Base-by-base conservation (phyloP, 345 rosid genomes). In the Gossypium mustelinum region DNA sequence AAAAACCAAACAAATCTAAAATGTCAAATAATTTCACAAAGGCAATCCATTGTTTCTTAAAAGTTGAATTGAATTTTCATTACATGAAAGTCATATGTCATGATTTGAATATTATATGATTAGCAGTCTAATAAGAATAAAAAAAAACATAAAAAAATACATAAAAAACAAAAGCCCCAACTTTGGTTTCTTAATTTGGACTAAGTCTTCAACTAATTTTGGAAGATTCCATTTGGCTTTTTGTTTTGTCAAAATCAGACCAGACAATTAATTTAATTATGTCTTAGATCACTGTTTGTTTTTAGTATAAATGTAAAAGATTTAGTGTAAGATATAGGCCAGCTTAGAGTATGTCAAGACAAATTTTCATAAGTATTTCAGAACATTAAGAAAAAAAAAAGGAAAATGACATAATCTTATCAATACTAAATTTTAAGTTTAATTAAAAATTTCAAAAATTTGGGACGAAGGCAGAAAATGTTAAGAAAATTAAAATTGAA, bases 161-260 rank as follows among this genome's bases (percentile, higher is more conserved):
- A 29, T 29, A 12, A 3, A 11, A 16, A 0, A 52, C 7, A 67
- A 66, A 69, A 51, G 10, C 73, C 24, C 13, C 13, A 18, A 18
- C 4, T 47, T 34, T 61, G 67, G 56, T 73, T 14, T 47, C 14
- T 16, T 43, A 25, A 45, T 2, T 29, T 48, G 39, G 74, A 71
- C 60, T 0, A 27, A 14, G 56, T 51, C 56, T 13, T 60, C 50
- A 11, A 24, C 55, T 45, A 56, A 43, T 43, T 69, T 29, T 57
- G 73, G 78, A 75, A 44, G 9, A n/a, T 75, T 75, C 22, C 22
- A 10, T 17, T 67, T 68, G 78, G 73, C 62, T 68, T 62, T 24
- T 57, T 8, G 0, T 10, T 57, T 52, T 14, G 20, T 57, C 22
- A 1, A 54, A 20, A 75, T 56, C 12, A 44, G 58, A 56, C 64